A percentile compares a stretch with the other conserved stretches of the same genome.
Evolutionary conservation across 1,139 yeast species (phyloP).

Genomic region (Suhomyces chickasaworum): DNA sequence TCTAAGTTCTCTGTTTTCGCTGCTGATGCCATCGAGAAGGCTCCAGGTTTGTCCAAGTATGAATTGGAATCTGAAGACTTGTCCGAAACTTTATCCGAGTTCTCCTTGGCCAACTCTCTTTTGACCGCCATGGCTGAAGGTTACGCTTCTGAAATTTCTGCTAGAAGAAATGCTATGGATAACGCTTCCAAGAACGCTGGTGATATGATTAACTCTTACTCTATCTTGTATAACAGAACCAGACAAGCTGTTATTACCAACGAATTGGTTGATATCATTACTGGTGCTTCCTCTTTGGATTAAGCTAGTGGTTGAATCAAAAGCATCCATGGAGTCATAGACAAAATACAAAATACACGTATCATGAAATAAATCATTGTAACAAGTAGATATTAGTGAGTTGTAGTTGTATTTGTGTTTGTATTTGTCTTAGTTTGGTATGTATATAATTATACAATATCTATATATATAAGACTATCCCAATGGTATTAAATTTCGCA

Average conservation of each 20-base stretch:
- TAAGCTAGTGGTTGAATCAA: constrained; percentile 33
- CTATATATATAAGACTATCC: background rate
- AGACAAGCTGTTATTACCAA: constrained; percentile 99
- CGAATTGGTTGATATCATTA: constrained; percentile 98
- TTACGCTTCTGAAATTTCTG: constrained; percentile 96
- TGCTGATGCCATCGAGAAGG: constrained; percentile 71
- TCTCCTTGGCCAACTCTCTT: constrained; percentile 86
- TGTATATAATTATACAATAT: constrained; percentile 2
- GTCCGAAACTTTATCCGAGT: constrained; percentile 70
- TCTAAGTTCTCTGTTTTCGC: constrained; percentile 66
- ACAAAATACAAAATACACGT: constrained; percentile 14
- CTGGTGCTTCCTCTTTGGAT: constrained; percentile 99
- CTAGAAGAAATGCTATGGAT: constrained; percentile 99
- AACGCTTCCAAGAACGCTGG: constrained; percentile 99
- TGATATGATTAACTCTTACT: constrained; percentile 95
- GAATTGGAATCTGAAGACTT: constrained; percentile 78
- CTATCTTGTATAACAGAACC: constrained; percentile 98
- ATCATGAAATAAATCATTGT: constrained; percentile 8
- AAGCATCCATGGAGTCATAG: constrained; percentile 9
- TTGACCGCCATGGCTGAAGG: constrained; percentile 96
- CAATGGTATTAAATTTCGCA: background rate
- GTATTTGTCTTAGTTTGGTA: background rate
- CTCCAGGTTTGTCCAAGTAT: constrained; percentile 85
- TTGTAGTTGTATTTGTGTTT: too few relatives aligned
- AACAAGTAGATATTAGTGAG: background rate